phyloP scores from a whole-genome alignment of 129 eudicot genomes.

The Flaveria linearis region DNA sequence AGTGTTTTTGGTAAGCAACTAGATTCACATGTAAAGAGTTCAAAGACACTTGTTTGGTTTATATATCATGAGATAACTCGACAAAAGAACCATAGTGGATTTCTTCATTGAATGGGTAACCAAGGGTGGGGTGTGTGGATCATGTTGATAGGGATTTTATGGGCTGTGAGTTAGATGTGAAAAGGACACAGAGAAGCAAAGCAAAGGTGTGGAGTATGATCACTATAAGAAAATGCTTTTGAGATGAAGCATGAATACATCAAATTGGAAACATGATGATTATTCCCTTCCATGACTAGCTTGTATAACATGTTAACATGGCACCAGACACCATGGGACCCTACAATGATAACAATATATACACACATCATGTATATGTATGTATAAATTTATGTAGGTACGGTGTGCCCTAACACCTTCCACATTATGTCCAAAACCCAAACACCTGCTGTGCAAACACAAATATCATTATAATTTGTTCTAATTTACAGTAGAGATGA shows the following conservation, averaged over 20 bases:
- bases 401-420: too few species aligned
- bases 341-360: constrained; percentile 8
- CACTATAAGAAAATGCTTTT: constrained; percentile 27
- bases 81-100: constrained; percentile 25
- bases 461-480: too few species aligned
- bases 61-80: constrained; percentile 29
- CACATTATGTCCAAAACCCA: too few species aligned
- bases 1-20: constrained; percentile 25
- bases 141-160: constrained; percentile 29
- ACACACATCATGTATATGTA: not conserved
- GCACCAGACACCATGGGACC: constrained; percentile 30
- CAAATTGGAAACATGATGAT: constrained; percentile 34
- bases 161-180: constrained; percentile 39
- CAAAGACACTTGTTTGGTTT: constrained; percentile 24
- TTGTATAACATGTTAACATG: constrained; percentile 17
- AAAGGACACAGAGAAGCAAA: constrained; percentile 30
- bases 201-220: constrained; percentile 31
- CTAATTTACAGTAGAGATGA: too few species aligned
- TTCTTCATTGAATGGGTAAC: constrained; percentile 37
- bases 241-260: constrained; percentile 29
- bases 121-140: constrained; percentile 28
- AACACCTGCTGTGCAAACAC: too few species aligned
- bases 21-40: constrained; percentile 14
- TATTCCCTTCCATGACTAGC: constrained; percentile 31
- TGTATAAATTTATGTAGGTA: too few species aligned